phyloP scores from a whole-genome alignment of 2,329 filamentous ascomycete species.

The Aspergillus sp. region DNA sequence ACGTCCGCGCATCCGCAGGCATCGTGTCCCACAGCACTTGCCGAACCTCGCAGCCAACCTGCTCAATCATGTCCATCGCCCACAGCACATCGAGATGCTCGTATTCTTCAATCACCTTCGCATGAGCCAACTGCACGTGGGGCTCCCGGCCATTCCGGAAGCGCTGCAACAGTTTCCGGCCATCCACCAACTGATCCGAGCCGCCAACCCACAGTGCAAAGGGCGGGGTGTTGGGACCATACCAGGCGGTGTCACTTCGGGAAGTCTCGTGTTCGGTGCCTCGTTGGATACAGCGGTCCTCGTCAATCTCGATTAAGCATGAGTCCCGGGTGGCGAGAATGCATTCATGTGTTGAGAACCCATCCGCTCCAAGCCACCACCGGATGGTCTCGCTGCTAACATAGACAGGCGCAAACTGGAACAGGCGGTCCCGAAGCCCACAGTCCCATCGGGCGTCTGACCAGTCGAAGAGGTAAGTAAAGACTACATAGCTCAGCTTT shows the following conservation, averaged over 20 bases:
- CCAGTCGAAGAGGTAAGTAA: conserved; percentile 88
- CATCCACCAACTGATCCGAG: conserved; percentile 81
- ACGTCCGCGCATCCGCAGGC: conserved; percentile 53
- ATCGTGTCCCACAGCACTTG: conserved; percentile 82
- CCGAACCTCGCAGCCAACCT: conserved; percentile 77
- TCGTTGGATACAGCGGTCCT: conserved; percentile 31
- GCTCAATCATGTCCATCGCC: conserved; percentile 83
- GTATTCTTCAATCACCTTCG: conserved; percentile 79
- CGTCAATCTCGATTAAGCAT: conserved; percentile 59
- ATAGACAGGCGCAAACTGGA: conserved; percentile 89
- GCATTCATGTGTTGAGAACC: conserved; percentile 82
- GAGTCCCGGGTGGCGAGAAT: conserved; percentile 78
- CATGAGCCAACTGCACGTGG: conserved; percentile 75
- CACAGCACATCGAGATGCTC: conserved; percentile 95
- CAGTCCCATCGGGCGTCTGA: conserved; percentile 81
- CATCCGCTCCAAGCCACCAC: conserved; percentile 90
- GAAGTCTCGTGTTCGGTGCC: conserved; percentile 9
- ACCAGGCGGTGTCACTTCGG: conserved; percentile 67
- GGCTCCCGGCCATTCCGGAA: conserved; percentile 79
- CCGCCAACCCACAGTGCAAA: conserved; percentile 88
- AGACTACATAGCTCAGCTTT: conserved; percentile 81
- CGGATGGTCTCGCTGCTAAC: conserved; percentile 87
- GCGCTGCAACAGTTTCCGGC: conserved; percentile 68
- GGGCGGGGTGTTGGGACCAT: conserved; percentile 73
- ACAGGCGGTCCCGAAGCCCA: conserved; percentile 75